These are phyloP conservation scores for Orbilia oligospora DNA, from an alignment of 2,329 filamentous ascomycete genomes.

Conservation along the genomic window DNA sequence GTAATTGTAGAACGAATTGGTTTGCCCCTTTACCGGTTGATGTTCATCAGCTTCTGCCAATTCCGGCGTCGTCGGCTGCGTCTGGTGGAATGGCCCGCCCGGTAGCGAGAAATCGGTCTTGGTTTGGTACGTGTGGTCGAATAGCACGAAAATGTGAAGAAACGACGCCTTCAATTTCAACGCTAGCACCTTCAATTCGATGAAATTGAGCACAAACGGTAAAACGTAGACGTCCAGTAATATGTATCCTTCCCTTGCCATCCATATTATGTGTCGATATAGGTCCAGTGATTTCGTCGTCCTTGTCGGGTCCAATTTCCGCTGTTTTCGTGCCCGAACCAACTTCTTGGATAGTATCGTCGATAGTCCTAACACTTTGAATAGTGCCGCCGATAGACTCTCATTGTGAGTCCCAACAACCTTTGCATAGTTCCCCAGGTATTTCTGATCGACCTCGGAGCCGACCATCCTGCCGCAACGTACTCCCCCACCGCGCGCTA, in stretches of 20 bases:
- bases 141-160: constrained; percentile 96
- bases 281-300: constrained; percentile 85
- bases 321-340: constrained; percentile 84
- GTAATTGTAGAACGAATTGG: constrained; percentile 73
- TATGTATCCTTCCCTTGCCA: constrained; percentile 88
- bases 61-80: constrained; percentile 38
- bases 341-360: constrained; percentile 88
- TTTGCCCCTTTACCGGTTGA: constrained; percentile 46
- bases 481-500: constrained; percentile 52
- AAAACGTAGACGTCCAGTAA: constrained; percentile 89
- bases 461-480: constrained; percentile 79
- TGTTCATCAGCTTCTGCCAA: constrained; percentile 35
- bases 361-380: constrained; percentile 90
- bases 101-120: constrained; percentile 68
- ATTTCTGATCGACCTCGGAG: constrained; percentile 97
- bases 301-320: constrained; percentile 82
- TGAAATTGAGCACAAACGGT: constrained; percentile 83
- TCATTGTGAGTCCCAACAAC: constrained; percentile 83
- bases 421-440: constrained; percentile 88
- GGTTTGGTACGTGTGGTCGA: constrained; percentile 72
- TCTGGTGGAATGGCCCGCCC: constrained; percentile 46
- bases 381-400: constrained; percentile 84
- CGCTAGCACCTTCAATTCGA: constrained; percentile 87
- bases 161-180: constrained; percentile 95
- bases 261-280: constrained; percentile 94